Evolutionary conservation across 129 eudicot species (phyloP), one percentile per base, ranked within the genome.

Genomic region (Apium graveolens): DNA sequence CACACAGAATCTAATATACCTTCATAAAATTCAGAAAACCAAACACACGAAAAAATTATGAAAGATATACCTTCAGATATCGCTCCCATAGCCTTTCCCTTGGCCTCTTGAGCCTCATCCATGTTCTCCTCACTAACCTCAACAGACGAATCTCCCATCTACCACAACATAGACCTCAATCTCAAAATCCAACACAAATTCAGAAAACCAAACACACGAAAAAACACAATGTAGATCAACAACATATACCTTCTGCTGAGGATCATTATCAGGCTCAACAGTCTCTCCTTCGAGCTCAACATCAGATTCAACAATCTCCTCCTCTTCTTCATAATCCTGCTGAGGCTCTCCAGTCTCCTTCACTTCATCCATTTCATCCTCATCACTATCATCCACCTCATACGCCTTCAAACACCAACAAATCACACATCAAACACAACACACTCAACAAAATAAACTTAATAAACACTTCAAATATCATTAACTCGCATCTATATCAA

Each of bases 61-160:
- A 45, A 41, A n/a, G 37, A 45, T 81, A 55, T 84, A 92, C 99
- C 99, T 83, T 95, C 99, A 76, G 92, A 87, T 69, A 92, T 84
- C 44, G 97, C 92, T 85, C 90, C 99, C 92, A 92, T 91, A 35
- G 86, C 99, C 88, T 87, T 89, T 31, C 75, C 86, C 81, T 92
- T 95, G 8, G 97, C 92, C 83, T 90, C 99, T 73, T 95, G 99
- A 39, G 97, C 82, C 80, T 97, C 97, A 82, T 95, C 99, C 32
- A 97, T 93, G 79, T 86, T 86, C 84, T 95, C 99, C 73, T 95
- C 99, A 0, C 88, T 88, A 49, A 95, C 97, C 82, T 95, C 96
- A 63, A 90, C 85, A 10, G 92, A 87, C 63, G 96, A 77, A 79
- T 95, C 99, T 76, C 99, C 99, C 99, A 95, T 92, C 97, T 95